These are phyloP conservation scores for Globisporangium iwayamae DNA, from an alignment of 352 stramenopile genomes.

Conservation along the genomic window DNA sequence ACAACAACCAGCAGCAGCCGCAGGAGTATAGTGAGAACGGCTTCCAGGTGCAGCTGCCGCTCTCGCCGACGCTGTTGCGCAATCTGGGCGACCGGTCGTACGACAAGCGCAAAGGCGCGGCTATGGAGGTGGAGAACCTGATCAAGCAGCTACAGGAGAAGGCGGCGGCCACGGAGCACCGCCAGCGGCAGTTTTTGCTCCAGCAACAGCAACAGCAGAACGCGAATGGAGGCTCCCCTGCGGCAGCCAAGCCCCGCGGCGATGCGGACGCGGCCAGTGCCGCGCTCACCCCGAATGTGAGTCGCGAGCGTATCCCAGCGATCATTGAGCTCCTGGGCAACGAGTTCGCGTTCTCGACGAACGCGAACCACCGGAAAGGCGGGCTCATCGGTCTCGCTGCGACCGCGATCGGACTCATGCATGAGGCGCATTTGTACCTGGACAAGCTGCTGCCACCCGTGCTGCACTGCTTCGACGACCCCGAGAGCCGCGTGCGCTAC, in stretches of 20 bases:
- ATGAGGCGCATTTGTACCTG: slow-evolving; percentile 89
- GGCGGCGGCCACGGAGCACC: slow-evolving; percentile 71
- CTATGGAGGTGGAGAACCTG: slow-evolving; percentile 98
- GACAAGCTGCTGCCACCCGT: slow-evolving; percentile 95
- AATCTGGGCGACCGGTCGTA: slow-evolving; percentile 97
- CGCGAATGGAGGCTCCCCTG: slow-evolving; percentile 18
- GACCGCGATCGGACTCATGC: slow-evolving; percentile 96
- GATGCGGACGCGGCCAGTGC: neutral
- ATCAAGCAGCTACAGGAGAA: slow-evolving; percentile 97
- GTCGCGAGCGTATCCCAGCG: slow-evolving; percentile 82
- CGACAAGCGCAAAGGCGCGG: slow-evolving; percentile 99
- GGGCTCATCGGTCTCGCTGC: slow-evolving; percentile 98
- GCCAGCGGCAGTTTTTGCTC: slow-evolving; percentile 47
- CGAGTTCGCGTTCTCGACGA: slow-evolving; percentile 98
- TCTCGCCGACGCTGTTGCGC: slow-evolving; percentile 76
- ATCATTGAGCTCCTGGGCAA: slow-evolving; percentile 97
- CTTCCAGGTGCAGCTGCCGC: slow-evolving; percentile 53
- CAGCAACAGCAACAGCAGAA: slow-evolving; percentile 35
- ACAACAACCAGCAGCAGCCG: slow-evolving; percentile 3
- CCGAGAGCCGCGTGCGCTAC: slow-evolving; percentile 96
- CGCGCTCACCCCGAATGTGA: slow-evolving; percentile 40
- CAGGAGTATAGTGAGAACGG: slow-evolving; percentile 6
- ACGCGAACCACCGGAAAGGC: slow-evolving; percentile 98
- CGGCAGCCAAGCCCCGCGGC: slow-evolving; percentile 35
- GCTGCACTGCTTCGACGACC: slow-evolving; percentile 99